Evolutionary conservation across 306 rosid genomes (phyloP).

Genomic region (Adenanthera pavonina): DNA sequence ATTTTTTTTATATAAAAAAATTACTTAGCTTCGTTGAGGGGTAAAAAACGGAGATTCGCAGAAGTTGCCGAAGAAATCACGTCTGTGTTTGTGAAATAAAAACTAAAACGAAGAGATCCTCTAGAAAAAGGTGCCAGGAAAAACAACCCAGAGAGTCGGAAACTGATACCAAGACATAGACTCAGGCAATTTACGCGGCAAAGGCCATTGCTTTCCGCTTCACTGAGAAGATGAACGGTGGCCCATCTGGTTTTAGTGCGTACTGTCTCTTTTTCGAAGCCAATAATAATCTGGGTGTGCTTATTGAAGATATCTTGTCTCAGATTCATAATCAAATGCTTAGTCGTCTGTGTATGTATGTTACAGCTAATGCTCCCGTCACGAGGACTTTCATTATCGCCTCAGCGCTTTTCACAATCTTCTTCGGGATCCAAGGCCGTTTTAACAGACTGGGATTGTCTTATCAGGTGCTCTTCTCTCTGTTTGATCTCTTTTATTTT

Average conservation of each 20-base stretch:
- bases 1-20: no score
- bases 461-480: slow-evolving; percentile 65
- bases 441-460: slow-evolving; percentile 77
- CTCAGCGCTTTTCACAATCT: slow-evolving; percentile 77
- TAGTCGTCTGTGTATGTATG: slow-evolving; percentile 32
- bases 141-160: background rate
- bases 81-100: background rate
- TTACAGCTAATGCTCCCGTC: slow-evolving; percentile 94
- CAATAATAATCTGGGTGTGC: slow-evolving; percentile 17
- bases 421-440: slow-evolving; percentile 96
- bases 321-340: slow-evolving; percentile 47
- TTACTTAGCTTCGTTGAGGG: no score
- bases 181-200: background rate
- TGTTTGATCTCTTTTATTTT: slow-evolving; percentile 1
- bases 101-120: background rate
- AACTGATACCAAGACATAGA: slow-evolving; percentile 3
- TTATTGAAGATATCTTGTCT: background rate
- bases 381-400: slow-evolving; percentile 73
- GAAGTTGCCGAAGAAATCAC: no score
- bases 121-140: background rate
- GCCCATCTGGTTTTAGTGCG: slow-evolving; percentile 98
- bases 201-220: slow-evolving; percentile 52
- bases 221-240: slow-evolving; percentile 92
- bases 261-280: slow-evolving; percentile 27
- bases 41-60: no score